Percentiles rank a stretch among this genome's conserved stretches.
These are phyloP conservation scores for Phytophthora macrochlamydospora DNA, from an alignment of 352 stramenopile genomes.

Conservation along the genomic window DNA sequence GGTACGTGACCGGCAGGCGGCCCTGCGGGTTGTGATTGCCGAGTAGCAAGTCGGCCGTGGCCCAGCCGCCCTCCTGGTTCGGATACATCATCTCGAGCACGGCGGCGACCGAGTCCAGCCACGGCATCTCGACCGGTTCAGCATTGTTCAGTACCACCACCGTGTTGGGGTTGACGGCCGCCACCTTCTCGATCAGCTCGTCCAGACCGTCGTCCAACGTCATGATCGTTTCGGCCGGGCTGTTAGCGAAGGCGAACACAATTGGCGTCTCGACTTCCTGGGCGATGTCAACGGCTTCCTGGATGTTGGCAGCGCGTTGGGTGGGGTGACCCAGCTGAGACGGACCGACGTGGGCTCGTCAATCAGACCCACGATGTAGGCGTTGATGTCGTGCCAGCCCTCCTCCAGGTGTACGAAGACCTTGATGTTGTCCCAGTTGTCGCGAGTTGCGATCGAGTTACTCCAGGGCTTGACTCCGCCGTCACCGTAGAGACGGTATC, in stretches of 20 bases:
- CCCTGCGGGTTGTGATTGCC: slow-evolving; percentile 37
- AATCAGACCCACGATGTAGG: slow-evolving; percentile 28
- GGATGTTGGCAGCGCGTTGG: slow-evolving; percentile 37
- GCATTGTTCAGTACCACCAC: slow-evolving; percentile 42
- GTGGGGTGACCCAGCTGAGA: slow-evolving; percentile 33
- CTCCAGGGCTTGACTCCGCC: slow-evolving; percentile 36
- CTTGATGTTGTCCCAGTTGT: slow-evolving; percentile 44
- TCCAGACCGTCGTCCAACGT: slow-evolving; percentile 35
- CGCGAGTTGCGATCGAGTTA: slow-evolving; percentile 36
- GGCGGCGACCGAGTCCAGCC: slow-evolving; percentile 32
- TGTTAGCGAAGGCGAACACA: slow-evolving; percentile 42
- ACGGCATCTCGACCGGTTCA: slow-evolving; percentile 36
- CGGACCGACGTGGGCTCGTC: slow-evolving; percentile 35
- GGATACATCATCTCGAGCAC: slow-evolving; percentile 42
- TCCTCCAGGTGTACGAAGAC: slow-evolving; percentile 31
- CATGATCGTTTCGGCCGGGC: slow-evolving; percentile 25
- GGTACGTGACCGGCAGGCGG: slow-evolving; percentile 35
- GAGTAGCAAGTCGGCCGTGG: slow-evolving; percentile 34
- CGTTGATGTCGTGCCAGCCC: slow-evolving; percentile 33
- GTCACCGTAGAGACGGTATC: slow-evolving; percentile 30
- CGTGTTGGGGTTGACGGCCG: slow-evolving; percentile 39
- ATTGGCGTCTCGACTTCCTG: slow-evolving; percentile 34
- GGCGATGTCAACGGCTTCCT: slow-evolving; percentile 33
- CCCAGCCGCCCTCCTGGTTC: slow-evolving; percentile 42
- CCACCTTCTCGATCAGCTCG: slow-evolving; percentile 30